Conservation (phyloP, 2,329 filamentous ascomycete species). For the Lecanicillium sp. region DNA sequence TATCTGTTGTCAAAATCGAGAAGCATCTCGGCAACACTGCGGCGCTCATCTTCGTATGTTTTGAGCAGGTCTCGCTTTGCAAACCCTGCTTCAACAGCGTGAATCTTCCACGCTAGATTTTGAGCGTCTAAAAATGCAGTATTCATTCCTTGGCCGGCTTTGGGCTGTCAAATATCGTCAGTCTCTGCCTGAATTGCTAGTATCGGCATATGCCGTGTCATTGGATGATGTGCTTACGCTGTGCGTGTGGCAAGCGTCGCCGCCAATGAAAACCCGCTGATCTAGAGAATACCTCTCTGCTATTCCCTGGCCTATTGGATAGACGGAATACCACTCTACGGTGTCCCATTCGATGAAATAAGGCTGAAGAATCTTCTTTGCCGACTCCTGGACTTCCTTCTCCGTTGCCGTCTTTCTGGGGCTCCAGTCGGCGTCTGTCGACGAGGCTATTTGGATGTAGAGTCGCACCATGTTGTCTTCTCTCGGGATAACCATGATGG, state of each 20-base stretch:
- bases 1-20: constrained; percentile 84
- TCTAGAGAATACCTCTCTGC: constrained; percentile 59
- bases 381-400: constrained; percentile 54
- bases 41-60: constrained; percentile 83
- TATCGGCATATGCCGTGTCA: constrained; percentile 34
- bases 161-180: too few relatives aligned
- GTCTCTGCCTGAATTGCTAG: too few relatives aligned
- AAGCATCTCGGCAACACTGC: constrained; percentile 73
- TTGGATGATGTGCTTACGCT: constrained; percentile 50
- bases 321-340: constrained; percentile 69
- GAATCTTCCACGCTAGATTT: constrained; percentile 94
- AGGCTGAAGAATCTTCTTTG: constrained; percentile 56
- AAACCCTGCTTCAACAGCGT: constrained; percentile 78
- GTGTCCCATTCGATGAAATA: constrained; percentile 60
- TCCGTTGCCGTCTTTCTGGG: constrained; percentile 55
- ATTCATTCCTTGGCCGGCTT: constrained; percentile 75
- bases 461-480: constrained; percentile 61
- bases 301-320: constrained; percentile 68
- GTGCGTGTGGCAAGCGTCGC: constrained; percentile 74
- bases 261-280: constrained; percentile 64
- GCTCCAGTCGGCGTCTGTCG: constrained; percentile 51
- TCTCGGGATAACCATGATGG: constrained; percentile 72
- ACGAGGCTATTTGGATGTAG: constrained; percentile 60
- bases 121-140: constrained; percentile 72
- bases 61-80: constrained; percentile 65